Conservation (phyloP, 345 rosid genomes). For the Eucalyptus regnans region DNA sequence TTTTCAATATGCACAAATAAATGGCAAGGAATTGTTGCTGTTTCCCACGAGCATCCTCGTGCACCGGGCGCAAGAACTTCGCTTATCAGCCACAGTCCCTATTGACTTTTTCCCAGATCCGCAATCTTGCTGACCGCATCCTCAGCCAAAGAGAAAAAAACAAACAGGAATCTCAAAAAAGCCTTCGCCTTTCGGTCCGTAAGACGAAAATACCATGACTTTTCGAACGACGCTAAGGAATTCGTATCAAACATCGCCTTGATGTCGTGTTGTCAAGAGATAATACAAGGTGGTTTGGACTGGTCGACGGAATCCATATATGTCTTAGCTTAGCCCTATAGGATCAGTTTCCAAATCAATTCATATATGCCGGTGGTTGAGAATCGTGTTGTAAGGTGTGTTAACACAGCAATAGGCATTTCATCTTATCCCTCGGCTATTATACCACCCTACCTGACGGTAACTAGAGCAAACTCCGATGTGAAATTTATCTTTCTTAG, state of each 20-base stretch:
- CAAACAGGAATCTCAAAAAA: not conserved
- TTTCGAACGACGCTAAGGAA: not conserved
- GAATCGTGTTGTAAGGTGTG: too few relatives aligned
- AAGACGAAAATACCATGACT: not conserved
- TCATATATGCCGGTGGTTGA: too few relatives aligned
- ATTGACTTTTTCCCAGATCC: not conserved
- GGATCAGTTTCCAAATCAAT: too few relatives aligned
- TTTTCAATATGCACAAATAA: not conserved
- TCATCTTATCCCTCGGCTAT: too few relatives aligned
- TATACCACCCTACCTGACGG: accelerated
- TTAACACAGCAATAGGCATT: too few relatives aligned
- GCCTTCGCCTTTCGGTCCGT: not conserved
- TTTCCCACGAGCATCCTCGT: not conserved
- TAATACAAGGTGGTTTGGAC: not conserved
- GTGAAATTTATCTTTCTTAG: too few relatives aligned
- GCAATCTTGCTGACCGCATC: not conserved
- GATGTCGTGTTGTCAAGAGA: not conserved
- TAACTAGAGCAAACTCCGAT: too few relatives aligned
- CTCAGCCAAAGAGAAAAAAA: not conserved
- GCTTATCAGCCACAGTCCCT: not conserved
- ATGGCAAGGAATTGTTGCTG: not conserved
- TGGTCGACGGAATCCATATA: too few relatives aligned
- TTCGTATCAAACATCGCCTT: not conserved
- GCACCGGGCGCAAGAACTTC: not conserved
- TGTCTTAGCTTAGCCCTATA: too few relatives aligned